A percentile compares a stretch with the other conserved stretches of the same genome.
phyloP scores from a whole-genome alignment of 495 filamentous ascomycete species.

The Xylaria scruposa region DNA sequence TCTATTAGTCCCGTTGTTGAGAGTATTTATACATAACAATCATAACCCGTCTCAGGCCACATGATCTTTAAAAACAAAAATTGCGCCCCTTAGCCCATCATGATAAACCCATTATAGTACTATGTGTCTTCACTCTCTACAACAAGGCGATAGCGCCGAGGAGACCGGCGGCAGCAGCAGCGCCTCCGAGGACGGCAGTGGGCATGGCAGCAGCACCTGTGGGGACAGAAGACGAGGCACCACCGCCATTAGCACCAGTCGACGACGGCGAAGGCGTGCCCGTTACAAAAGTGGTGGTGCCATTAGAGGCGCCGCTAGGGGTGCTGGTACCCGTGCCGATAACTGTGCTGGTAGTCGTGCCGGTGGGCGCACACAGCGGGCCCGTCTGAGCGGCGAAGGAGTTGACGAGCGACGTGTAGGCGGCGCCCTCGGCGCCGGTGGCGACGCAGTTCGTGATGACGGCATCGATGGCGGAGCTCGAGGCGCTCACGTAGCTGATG shows the following conservation, averaged over 20 bases:
- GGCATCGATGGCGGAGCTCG: conserved; percentile 23
- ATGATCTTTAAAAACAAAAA: not conserved
- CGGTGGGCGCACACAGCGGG: not conserved
- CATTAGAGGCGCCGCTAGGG: not conserved
- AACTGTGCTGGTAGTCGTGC: no score
- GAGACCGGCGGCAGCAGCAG: conserved; percentile 28
- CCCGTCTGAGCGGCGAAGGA: conserved; percentile 16
- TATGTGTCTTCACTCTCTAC: conserved; percentile 1
- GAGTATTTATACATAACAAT: not conserved
- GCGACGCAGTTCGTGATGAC: conserved; percentile 28
- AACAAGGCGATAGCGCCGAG: conserved; percentile 29
- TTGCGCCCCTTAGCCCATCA: not conserved
- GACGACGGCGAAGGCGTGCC: not conserved
- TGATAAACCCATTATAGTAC: not conserved
- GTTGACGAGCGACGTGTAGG: conserved; percentile 20
- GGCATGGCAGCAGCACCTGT: conserved; percentile 20
- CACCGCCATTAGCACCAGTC: not conserved
- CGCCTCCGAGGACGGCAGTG: conserved; percentile 26
- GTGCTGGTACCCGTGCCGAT: not conserved
- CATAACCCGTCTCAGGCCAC: not conserved
- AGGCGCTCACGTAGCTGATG: conserved; percentile 28
- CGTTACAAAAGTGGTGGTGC: not conserved
- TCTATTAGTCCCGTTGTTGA: not conserved
- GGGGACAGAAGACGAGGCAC: not conserved
- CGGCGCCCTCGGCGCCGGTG: conserved; percentile 14